These are phyloP conservation scores for Paramyrothecium roridum DNA, from an alignment of 2,329 filamentous ascomycete genomes.

Conservation along the genomic window DNA sequence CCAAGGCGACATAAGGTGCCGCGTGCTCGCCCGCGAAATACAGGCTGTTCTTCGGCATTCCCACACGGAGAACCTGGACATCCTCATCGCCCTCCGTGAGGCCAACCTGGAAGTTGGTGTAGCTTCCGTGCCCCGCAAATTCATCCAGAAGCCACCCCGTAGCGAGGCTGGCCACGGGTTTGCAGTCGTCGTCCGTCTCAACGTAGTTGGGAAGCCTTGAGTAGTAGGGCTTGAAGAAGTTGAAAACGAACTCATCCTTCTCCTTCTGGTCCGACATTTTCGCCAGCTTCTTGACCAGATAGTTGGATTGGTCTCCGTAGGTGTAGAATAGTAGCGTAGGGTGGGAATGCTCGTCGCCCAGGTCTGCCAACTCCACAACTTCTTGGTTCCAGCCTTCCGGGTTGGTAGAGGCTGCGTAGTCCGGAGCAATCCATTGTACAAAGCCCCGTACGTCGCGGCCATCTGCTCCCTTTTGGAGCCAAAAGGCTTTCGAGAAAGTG, in stretches of 20 bases:
- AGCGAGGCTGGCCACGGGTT: conserved; percentile 60
- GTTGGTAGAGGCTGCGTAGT: conserved; percentile 61
- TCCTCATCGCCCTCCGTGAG: conserved; percentile 68
- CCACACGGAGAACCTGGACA: conserved; percentile 61
- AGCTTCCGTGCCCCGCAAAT: conserved; percentile 77
- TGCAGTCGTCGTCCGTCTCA: conserved; percentile 49
- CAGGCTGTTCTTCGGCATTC: conserved; percentile 63
- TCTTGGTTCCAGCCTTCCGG: conserved; percentile 70
- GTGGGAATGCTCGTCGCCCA: conserved; percentile 58
- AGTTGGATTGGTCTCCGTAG: conserved; percentile 59
- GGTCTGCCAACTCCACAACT: conserved; percentile 70
- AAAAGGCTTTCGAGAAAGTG: conserved; percentile 74
- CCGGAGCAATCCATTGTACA: conserved; percentile 71
- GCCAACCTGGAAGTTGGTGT: conserved; percentile 81
- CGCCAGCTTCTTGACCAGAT: conserved; percentile 45
- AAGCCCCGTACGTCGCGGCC: conserved; percentile 58
- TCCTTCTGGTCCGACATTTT: conserved; percentile 39
- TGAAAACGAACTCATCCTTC: conserved; percentile 52
- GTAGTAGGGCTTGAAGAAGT: conserved; percentile 76
- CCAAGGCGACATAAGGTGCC: conserved; percentile 82
- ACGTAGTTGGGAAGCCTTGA: conserved; percentile 69
- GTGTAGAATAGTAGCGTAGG: conserved; percentile 85
- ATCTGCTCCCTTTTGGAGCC: conserved; percentile 46
- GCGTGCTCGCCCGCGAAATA: conserved; percentile 94
- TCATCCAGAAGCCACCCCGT: conserved; percentile 79